Percentiles rank a stretch among this genome's conserved stretches.
Evolutionary conservation across 768 basidiomycete genomes (phyloP).

Genomic region (Lentinus tigrinus): DNA sequence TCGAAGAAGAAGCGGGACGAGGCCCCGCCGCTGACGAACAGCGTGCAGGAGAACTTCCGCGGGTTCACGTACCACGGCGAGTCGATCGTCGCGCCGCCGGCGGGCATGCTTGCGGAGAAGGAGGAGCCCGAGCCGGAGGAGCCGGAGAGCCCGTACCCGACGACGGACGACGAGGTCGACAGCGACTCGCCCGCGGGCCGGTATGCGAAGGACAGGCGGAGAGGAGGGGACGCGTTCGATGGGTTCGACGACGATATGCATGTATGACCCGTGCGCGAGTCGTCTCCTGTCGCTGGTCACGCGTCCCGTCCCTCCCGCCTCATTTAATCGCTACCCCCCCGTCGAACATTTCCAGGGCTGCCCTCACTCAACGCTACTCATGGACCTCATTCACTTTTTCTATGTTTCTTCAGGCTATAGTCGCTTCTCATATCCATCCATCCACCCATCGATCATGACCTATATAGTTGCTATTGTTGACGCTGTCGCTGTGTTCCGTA

Average conservation of each 20-base stretch:
- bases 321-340: no score
- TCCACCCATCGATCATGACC: no score
- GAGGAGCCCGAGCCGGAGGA: conserved; percentile 35
- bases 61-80: conserved; percentile 90
- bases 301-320: no score
- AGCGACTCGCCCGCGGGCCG: conserved; percentile 68
- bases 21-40: conserved; percentile 74
- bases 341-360: no score
- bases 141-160: conserved; percentile 39
- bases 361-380: neutral
- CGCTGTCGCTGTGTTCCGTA: neutral
- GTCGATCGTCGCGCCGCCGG: conserved; percentile 52
- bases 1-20: conserved; percentile 40
- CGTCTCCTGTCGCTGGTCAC: neutral
- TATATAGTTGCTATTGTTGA: neutral
- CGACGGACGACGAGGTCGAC: conserved; percentile 77
- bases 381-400: neutral
- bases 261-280: conserved; percentile 23
- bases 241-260: conserved; percentile 35
- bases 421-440: no score
- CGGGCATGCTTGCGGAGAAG: conserved; percentile 37
- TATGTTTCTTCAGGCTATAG: no score
- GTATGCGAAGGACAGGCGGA: conserved; percentile 48
- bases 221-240: conserved; percentile 38
- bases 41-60: conserved; percentile 94